Evolutionary conservation across 2,329 filamentous ascomycete genomes (phyloP).

Genomic region (Cladosporium colombiae): DNA sequence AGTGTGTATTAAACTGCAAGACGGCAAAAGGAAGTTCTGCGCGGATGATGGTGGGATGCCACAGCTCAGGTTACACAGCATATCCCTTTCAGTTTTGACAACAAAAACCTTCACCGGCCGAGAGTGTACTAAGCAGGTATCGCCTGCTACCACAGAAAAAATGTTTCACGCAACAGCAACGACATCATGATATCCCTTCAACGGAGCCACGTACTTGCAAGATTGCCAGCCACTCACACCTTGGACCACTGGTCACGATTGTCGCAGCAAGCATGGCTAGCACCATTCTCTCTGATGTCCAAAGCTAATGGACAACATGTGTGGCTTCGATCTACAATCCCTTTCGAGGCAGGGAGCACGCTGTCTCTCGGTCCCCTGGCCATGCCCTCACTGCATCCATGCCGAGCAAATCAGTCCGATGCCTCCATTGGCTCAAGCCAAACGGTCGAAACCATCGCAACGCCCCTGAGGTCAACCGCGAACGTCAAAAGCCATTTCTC

Average conservation of each 20-base stretch:
- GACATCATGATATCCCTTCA: background rate
- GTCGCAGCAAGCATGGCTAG: background rate
- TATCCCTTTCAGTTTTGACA: background rate
- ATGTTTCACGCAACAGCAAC: background rate
- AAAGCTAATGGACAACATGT: background rate
- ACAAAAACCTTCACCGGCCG: background rate
- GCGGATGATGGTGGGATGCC: background rate
- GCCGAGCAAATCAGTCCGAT: background rate
- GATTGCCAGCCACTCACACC: no score
- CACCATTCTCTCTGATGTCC: background rate
- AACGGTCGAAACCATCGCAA: background rate
- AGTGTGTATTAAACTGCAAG: background rate
- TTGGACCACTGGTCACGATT: background rate
- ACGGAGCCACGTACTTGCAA: background rate
- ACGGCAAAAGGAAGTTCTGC: background rate
- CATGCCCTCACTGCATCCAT: background rate
- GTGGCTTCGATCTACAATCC: background rate
- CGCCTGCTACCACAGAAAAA: background rate
- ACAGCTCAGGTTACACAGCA: background rate
- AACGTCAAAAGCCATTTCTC: no score
- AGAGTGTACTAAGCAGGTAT: background rate
- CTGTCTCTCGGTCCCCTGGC: background rate
- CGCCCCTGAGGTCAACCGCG: background rate
- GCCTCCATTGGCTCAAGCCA: background rate
- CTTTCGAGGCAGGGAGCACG: background rate